Evolutionary conservation across 768 basidiomycete genomes (phyloP).

Genomic region (Rhizopogon rudus): DNA sequence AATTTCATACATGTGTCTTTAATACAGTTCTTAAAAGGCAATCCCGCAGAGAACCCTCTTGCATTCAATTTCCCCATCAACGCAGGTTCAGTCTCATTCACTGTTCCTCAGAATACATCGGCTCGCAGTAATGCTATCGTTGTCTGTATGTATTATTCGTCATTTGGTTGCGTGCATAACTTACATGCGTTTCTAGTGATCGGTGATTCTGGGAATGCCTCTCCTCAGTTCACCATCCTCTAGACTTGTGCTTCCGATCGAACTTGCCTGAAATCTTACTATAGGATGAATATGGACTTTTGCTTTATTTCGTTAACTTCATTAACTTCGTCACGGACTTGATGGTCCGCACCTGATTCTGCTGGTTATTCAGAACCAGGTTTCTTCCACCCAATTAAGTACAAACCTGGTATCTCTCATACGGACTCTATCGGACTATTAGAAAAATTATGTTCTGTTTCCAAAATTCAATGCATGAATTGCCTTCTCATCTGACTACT

Average conservation of each 20-base stretch:
- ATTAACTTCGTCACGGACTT: background rate
- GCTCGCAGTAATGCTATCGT: slow-evolving; percentile 50
- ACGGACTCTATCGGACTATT: slow-evolving; percentile 8
- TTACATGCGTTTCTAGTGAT: slow-evolving; percentile 38
- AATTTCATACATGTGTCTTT: background rate
- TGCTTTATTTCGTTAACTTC: background rate
- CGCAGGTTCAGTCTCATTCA: slow-evolving; percentile 43
- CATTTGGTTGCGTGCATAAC: background rate
- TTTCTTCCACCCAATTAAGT: slow-evolving; percentile 6
- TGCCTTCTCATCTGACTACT: background rate
- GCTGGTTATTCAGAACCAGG: background rate
- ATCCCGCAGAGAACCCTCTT: slow-evolving; percentile 47
- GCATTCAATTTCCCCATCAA: slow-evolving; percentile 50
- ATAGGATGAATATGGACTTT: background rate
- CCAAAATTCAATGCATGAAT: background rate
- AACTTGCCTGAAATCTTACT: too few relatives aligned
- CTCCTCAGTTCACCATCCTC: slow-evolving; percentile 53
- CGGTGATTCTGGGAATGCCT: slow-evolving; percentile 64
- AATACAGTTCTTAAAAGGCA: slow-evolving; percentile 5
- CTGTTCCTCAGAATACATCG: slow-evolving; percentile 42
- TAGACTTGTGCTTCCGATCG: background rate
- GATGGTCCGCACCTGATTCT: background rate
- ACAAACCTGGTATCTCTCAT: slow-evolving; percentile 2
- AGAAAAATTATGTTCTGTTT: background rate
- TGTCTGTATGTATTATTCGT: slow-evolving; percentile 44